Evolutionary conservation across 2,329 filamentous ascomycete genomes (phyloP), one percentile per base, ranked within the genome.

Genomic region (Cordyceps fumosorosea): DNA sequence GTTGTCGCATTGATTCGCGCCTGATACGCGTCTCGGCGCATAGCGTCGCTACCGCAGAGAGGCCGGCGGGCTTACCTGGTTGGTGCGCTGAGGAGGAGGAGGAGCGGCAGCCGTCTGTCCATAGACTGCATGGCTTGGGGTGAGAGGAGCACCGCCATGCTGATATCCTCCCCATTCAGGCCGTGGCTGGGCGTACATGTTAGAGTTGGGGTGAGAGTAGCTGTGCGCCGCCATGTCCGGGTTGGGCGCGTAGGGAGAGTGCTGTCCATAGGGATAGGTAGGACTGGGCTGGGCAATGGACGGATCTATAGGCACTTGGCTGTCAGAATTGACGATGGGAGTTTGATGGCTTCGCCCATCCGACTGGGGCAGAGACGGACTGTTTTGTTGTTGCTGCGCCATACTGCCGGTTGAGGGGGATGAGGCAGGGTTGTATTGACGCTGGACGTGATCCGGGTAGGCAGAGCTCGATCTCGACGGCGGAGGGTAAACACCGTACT

Each of bases 241-340:
- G 67, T 87, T 88, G 63, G 89, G 86, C 63, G 86, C 86, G 78
- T 97, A 97, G 42, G 93, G 91, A 69, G 92, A 93, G 77, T 96
- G 96, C 74, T 89, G 87, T 65, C 82, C 80, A 71, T 91, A 89
- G 69, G 90, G 85, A 75, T 96, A 97, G 71, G 91, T 93, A 64
- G 93, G 93, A 83, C 91, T 96, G 73, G 91, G 90, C 71, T 90
- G 88, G 77, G 92, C 90, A 76, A 97, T 96, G 77, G 92, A 96
- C 73, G 93, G 92, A 96, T 97, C 93, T 97, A 96, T 93, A 89
- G 91, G 91, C 82, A 96, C 87, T 87, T 91, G 89, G 85, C 84
- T 85, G 91, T 96, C 90, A 96, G 93, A 96, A 79, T 91, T 93
- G 80, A 88, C 84, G 83, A 86, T 82, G 76, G 84, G 82, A 80